These are phyloP conservation scores for Anthracocystis setariae DNA, from an alignment of 1,284 basidiomycete genomes.

Conservation along the genomic window DNA sequence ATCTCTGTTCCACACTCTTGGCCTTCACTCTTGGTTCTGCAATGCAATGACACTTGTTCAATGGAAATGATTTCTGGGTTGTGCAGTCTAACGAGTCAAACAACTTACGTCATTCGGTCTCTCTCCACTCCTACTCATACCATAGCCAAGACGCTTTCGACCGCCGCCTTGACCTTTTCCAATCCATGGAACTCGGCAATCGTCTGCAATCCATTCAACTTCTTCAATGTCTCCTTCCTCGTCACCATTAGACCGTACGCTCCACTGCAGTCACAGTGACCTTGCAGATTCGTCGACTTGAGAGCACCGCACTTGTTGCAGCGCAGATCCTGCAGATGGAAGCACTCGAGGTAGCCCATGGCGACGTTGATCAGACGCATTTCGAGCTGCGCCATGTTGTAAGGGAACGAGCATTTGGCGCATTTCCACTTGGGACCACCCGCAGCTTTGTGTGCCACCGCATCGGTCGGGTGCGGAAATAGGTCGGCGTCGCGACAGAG, in stretches of 20 bases:
- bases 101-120: too few relatives aligned
- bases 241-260: constrained; percentile 54
- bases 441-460: constrained; percentile 9
- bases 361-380: constrained; percentile 83
- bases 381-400: constrained; percentile 86
- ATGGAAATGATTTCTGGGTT: too few relatives aligned
- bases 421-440: constrained; percentile 64
- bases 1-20: too few relatives aligned
- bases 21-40: too few relatives aligned
- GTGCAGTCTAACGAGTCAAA: too few relatives aligned
- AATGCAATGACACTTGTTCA: too few relatives aligned
- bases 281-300: constrained; percentile 84
- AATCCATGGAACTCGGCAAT: constrained; percentile 55
- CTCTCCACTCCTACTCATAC: too few relatives aligned
- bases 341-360: constrained; percentile 77
- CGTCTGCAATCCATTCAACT: constrained; percentile 38
- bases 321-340: constrained; percentile 82
- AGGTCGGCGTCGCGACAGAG: constrained; percentile 92
- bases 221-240: constrained; percentile 54
- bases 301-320: constrained; percentile 90
- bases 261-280: constrained; percentile 86
- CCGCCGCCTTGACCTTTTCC: constrained; percentile 7
- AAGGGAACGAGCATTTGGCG: constrained; percentile 80
- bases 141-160: constrained; percentile 25
- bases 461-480: constrained; percentile 71